Percentiles rank a stretch among this genome's conserved stretches.
phyloP scores from a whole-genome alignment of 768 basidiomycete species.

The Kwoniella shandongensis region DNA sequence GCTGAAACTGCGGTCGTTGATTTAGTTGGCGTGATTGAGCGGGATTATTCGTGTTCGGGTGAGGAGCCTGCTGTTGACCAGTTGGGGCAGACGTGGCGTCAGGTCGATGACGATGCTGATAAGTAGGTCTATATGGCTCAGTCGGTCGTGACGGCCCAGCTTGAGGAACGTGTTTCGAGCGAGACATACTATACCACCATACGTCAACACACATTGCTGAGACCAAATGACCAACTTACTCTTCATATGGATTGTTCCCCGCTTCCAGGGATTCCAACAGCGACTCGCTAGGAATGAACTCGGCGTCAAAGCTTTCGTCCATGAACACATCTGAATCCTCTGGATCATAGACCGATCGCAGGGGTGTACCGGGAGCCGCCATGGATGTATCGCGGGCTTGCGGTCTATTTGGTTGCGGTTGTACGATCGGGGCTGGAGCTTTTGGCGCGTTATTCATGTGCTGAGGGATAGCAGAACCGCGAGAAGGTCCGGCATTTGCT shows the following conservation, averaged over 20 bases:
- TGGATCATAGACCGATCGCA: slow-evolving; percentile 29
- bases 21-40: too few relatives aligned
- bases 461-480: slow-evolving; percentile 8
- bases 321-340: slow-evolving; percentile 27
- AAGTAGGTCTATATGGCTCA: slow-evolving; percentile 11
- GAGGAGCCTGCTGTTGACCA: too few relatives aligned
- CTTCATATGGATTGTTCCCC: slow-evolving; percentile 1
- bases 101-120: slow-evolving; percentile 44
- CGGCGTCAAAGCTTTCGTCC: slow-evolving; percentile 41
- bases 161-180: not conserved
- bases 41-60: too few relatives aligned
- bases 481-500: slow-evolving; percentile 25
- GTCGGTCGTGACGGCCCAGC: slow-evolving; percentile 9
- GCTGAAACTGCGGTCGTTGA: too few relatives aligned
- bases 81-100: slow-evolving; percentile 8
- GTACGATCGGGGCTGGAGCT: slow-evolving; percentile 8
- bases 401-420: slow-evolving; percentile 11
- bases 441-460: slow-evolving; percentile 8
- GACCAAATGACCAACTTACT: not conserved
- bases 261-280: slow-evolving; percentile 21
- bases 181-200: not conserved
- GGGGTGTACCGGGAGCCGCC: slow-evolving; percentile 29
- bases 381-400: not conserved
- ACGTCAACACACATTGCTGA: not conserved
- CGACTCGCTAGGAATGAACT: slow-evolving; percentile 30